phyloP scores from a whole-genome alignment of 495 filamentous ascomycete species.

The Podospora pseudopauciseta region DNA sequence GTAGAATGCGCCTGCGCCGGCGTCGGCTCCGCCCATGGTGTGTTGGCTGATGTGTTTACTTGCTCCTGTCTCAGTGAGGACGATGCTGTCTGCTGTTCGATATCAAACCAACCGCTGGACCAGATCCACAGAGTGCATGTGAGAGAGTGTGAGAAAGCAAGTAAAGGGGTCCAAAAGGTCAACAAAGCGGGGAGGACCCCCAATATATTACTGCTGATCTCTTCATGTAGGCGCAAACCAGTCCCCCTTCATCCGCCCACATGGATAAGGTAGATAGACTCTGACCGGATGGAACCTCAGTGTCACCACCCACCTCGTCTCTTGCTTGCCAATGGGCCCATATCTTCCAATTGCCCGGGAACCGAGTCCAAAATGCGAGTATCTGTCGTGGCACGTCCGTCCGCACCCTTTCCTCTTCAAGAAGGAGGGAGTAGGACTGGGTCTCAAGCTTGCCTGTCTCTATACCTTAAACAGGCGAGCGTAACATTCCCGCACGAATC shows the following conservation, averaged over 20 bases:
- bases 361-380: conserved; percentile 7
- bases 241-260: background rate
- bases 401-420: background rate
- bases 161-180: background rate
- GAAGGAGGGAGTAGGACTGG: background rate
- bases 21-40: conserved; percentile 37
- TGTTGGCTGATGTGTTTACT: background rate
- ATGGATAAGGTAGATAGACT: background rate
- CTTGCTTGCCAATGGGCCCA: background rate
- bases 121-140: background rate
- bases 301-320: background rate
- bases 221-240: background rate
- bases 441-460: background rate
- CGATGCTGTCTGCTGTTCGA: too few species aligned
- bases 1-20: conserved; percentile 45
- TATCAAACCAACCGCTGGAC: background rate
- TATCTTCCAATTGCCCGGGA: conserved; percentile 22
- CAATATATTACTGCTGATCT: background rate
- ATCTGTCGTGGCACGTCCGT: background rate
- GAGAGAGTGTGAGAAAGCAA: background rate
- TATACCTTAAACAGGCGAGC: background rate
- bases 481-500: background rate
- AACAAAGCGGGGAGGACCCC: background rate
- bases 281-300: background rate
- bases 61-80: too few species aligned